Conservation (phyloP, 768 basidiomycete genomes). For the Russula emetica region DNA sequence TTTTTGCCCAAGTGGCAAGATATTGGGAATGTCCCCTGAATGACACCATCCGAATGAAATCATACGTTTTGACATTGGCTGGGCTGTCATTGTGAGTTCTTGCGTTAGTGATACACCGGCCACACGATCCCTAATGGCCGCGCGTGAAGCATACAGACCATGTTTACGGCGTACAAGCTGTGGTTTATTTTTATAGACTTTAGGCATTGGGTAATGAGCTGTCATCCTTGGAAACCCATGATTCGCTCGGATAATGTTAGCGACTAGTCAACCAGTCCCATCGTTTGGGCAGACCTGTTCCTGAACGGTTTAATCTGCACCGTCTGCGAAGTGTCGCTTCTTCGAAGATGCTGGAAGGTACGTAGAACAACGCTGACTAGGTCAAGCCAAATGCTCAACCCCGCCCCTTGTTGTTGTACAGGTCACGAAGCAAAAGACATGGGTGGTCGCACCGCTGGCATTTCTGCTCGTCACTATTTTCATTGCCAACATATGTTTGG, state of each 20-base stretch:
- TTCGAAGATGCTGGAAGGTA: conserved; percentile 52
- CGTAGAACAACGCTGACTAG: conserved; percentile 3
- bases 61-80: conserved; percentile 41
- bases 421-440: conserved; percentile 41
- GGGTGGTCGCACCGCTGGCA: conserved; percentile 38
- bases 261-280: conserved; percentile 35
- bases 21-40: conserved; percentile 42
- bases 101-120: background rate
- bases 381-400: background rate
- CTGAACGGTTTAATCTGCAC: conserved; percentile 46
- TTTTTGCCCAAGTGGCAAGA: conserved; percentile 32
- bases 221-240: background rate
- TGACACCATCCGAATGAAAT: conserved; percentile 42
- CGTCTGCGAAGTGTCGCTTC: conserved; percentile 47
- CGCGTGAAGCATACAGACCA: conserved; percentile 30
- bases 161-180: conserved; percentile 31
- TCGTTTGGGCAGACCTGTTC: conserved; percentile 46
- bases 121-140: background rate
- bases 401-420: conserved; percentile 22
- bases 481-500: conserved; percentile 42
- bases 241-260: background rate
- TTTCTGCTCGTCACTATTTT: conserved; percentile 36
- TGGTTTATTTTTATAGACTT: conserved; percentile 31
- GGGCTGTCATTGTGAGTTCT: conserved; percentile 43
- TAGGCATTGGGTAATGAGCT: conserved; percentile 28